Evolutionary conservation across 139 green algal genomes (phyloP), one percentile per base, ranked within the genome.

Genomic region (Chlamydomonas incerta): DNA sequence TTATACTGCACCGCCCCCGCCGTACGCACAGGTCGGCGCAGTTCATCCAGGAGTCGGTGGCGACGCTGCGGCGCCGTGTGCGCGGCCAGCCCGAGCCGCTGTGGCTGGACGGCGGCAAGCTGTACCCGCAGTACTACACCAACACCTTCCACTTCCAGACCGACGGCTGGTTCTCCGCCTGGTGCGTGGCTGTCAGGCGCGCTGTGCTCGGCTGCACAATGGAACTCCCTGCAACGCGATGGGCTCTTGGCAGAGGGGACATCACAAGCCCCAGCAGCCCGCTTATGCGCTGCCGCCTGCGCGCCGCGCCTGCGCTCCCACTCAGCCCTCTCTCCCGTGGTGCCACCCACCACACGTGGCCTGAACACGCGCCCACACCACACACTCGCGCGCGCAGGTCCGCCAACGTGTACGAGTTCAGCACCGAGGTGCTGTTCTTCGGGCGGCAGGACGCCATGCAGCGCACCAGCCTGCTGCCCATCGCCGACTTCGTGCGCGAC

Each of bases 381-480:
- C 70, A 31, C 70, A 4, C 13, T 18, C 14, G 33, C 46, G 23
- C 37, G 29, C 17, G 1, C 87, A 90, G 88, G 77, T 91, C 87
- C 46, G 93, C 95, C 21, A 70, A 92, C 26, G 77, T 96, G 46
- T 99, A 99, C 80, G 96, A 99, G 86, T 91, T 91, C 60, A 93
- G 88, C 58, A 98, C 96, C 13, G 96, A 98, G 86, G 92, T 90
- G 31, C 89, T 98, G 35, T 98, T 98, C 87, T 63, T 97, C 52
- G 95, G 95, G 0, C 92, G 94, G 29, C 96, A 98, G 85, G 96
- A 98, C 82, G 92, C 96, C 33, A 98, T 98, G 96, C 90, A 93
- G 77, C 90, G 90, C 82, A 89, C 60, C 52, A 58, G 74, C 0
- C 88, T 93, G 80, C 66, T 90, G 73, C 88, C 90, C n/a, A 74